Evolutionary conservation across 176 grass and related monocot genomes (phyloP).

Genomic region (Raddia guianensis): DNA sequence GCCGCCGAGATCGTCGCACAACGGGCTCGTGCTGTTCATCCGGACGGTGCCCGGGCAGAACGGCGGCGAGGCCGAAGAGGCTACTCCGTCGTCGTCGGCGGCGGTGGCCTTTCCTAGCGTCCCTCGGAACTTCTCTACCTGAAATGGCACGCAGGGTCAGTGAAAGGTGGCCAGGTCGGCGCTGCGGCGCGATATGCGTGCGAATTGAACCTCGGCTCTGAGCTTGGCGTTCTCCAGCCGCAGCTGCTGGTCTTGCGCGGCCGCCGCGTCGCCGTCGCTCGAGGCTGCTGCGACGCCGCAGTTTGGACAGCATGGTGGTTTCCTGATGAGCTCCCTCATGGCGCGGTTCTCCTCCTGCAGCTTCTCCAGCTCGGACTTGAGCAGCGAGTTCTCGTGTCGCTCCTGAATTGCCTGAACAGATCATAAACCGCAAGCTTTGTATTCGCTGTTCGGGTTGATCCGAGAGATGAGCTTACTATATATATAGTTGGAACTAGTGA

Average conservation of each 20-base stretch:
- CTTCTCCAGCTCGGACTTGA: constrained; percentile 84
- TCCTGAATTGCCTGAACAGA: constrained; percentile 69
- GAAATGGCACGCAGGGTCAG: constrained; percentile 13
- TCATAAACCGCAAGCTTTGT: neutral
- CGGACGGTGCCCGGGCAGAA: constrained; percentile 22
- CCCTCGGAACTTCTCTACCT: constrained; percentile 63
- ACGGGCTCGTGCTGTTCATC: constrained; percentile 25
- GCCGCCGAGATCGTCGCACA: constrained; percentile 22
- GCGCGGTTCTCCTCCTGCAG: constrained; percentile 67
- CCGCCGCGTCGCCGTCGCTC: constrained; percentile 25
- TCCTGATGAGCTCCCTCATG: constrained; percentile 60
- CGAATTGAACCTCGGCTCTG: constrained; percentile 60
- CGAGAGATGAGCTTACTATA: neutral
- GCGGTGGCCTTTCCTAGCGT: constrained; percentile 25
- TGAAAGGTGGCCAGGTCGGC: too few species aligned
- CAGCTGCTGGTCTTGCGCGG: constrained; percentile 55
- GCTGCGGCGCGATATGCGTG: neutral
- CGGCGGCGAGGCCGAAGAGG: constrained; percentile 37
- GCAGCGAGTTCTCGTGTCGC: constrained; percentile 80
- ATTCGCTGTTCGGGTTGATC: neutral
- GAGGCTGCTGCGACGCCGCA: constrained; percentile 52
- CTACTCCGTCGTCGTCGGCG: neutral
- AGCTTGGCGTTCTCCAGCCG: constrained; percentile 70
- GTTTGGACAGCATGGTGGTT: constrained; percentile 48
- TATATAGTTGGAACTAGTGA: neutral